Evolutionary conservation across 2,329 filamentous ascomycete species (phyloP).

Genomic region (Penicillium sp.): DNA sequence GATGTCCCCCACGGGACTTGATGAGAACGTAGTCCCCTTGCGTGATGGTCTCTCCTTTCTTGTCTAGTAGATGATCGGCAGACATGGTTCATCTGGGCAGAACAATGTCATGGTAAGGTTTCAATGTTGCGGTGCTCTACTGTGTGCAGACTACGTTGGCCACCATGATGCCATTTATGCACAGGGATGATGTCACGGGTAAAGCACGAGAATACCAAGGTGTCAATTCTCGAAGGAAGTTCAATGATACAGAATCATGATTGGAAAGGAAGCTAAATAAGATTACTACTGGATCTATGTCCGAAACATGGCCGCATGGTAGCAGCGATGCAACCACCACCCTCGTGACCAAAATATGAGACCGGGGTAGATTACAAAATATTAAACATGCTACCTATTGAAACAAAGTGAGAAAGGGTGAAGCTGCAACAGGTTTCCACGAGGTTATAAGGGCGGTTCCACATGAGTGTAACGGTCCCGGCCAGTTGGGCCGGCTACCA

Average conservation of each 20-base stretch:
- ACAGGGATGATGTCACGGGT: constrained; percentile 9
- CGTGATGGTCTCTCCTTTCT: constrained; percentile 21
- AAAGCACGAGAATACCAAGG: not conserved
- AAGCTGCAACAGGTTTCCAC: not conserved
- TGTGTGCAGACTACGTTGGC: not conserved
- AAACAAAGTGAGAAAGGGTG: not conserved
- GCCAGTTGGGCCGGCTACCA: constrained; percentile 26
- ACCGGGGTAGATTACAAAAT: not conserved
- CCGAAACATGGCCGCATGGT: constrained; percentile 6
- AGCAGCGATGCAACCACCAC: constrained; percentile 8
- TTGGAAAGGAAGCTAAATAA: not conserved
- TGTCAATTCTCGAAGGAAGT: not conserved
- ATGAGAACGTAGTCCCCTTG: constrained; percentile 26
- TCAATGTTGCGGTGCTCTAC: not conserved
- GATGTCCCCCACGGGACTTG: constrained; percentile 23
- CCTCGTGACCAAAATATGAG: not conserved
- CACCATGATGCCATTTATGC: constrained; percentile 6
- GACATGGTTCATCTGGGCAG: constrained; percentile 6
- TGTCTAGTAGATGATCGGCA: constrained; percentile 20
- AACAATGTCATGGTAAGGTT: constrained; percentile 11
- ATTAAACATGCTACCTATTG: not conserved
- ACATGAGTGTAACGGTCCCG: constrained; percentile 29
- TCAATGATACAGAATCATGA: not conserved
- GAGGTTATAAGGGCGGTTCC: constrained; percentile 21
- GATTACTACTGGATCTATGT: not conserved